A percentile compares a stretch with the other conserved stretches of the same genome.
phyloP scores from a whole-genome alignment of 2,329 filamentous ascomycete genomes.

The Acrocalymma vagum region DNA sequence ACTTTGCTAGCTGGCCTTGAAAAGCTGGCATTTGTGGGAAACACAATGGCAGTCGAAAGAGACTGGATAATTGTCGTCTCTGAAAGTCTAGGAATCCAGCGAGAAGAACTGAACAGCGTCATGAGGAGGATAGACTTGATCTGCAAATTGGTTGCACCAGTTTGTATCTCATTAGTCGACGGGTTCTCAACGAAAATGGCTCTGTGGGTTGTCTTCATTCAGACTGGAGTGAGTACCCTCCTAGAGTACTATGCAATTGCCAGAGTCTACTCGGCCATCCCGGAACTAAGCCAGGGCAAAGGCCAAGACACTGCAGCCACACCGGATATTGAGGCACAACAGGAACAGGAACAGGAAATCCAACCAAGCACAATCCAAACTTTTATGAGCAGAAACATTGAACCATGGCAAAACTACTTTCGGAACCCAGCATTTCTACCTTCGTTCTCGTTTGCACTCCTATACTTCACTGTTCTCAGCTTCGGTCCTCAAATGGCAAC shows the following conservation, averaged over 20 bases:
- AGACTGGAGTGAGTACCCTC: constrained; percentile 59
- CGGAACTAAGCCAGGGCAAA: constrained; percentile 31
- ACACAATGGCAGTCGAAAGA: constrained; percentile 73
- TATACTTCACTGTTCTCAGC: constrained; percentile 63
- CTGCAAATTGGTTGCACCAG: constrained; percentile 65
- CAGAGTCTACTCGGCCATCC: constrained; percentile 46
- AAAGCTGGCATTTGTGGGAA: constrained; percentile 71
- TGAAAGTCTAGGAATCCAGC: constrained; percentile 36
- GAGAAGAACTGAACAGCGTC: constrained; percentile 61
- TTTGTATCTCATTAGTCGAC: constrained; percentile 61
- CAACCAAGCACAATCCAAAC: constrained; percentile 10
- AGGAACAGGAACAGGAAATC: constrained; percentile 12
- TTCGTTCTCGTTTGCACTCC: constrained; percentile 66
- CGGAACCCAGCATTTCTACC: constrained; percentile 66
- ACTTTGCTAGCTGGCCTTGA: constrained; percentile 71
- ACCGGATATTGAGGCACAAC: constrained; percentile 1
- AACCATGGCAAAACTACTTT: constrained; percentile 55
- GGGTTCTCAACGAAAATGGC: constrained; percentile 58
- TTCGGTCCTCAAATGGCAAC: constrained; percentile 69
- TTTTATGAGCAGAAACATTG: constrained; percentile 6
- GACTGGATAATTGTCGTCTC: constrained; percentile 72
- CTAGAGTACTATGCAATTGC: constrained; percentile 65
- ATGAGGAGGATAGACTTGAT: constrained; percentile 68
- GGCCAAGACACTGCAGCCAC: constrained; percentile 9
- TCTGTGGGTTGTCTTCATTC: constrained; percentile 58